Base-by-base conservation (phyloP, 371 early-diverging fungal species). In the Haplosporangium sp. region DNA sequence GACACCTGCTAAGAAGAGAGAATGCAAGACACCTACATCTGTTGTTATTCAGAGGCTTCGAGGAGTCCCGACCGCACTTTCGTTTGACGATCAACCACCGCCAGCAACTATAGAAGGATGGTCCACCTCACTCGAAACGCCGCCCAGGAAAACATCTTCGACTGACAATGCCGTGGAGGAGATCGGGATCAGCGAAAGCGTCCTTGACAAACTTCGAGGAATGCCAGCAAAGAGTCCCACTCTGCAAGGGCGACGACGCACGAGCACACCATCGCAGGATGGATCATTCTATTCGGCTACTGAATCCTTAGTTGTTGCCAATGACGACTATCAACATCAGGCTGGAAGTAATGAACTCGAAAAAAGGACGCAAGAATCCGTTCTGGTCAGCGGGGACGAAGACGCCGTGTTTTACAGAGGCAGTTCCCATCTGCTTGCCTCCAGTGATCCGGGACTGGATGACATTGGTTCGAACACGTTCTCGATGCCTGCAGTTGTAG, bases 81-180 rank as follows among this genome's bases (percentile, higher is more conserved):
- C 38, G 12, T 6, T 38, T 8, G 75, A 62, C 6, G 64, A 54
- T 2, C 20, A 38, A n/a, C 43, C 66, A 10, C 40, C 13, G 10
- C 43, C 13, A 55, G 55, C 8, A 43, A 64, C 54, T 9, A 46
- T 62, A 8, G 46, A 43, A 14, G 77, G 59, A 1, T 76, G 77
- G 77, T 71, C 71, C 0, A 14, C 59, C 4, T 59, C 63, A 13
- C 20, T 76, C n/a, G 77, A 76, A 54, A 76, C 77, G 3, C 77
- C 77, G 6, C 77, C 77, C 42, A 59, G 69, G 20, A 59, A 61
- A 10, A 38, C 11, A 0, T 20, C 37, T 2, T 18, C 43, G 18
- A 42, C 16, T 0, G 45, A 48, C 9, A 51, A 58, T 5, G 6
- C 20, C 13, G 45, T 59, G 6, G 13, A n/a, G 45, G 50, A 61